These are phyloP conservation scores for Mucor saturninus DNA, from an alignment of 371 early-diverging fungal species.

Conservation along the genomic window DNA sequence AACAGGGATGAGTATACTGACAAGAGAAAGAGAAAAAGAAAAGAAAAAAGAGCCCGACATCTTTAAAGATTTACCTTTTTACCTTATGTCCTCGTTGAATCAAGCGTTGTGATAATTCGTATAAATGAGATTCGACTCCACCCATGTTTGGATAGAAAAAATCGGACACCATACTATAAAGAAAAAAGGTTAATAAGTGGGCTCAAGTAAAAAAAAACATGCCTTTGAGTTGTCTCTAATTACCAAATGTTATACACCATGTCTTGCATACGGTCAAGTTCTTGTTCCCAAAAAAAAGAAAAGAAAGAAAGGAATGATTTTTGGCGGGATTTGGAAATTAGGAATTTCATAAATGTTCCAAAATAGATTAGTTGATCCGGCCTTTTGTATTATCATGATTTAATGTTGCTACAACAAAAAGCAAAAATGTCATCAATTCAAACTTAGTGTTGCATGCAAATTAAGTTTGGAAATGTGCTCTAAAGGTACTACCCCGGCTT, in stretches of 20 bases:
- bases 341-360: no score
- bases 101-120: constrained; percentile 89
- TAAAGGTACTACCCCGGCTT: no score
- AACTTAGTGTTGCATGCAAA: no score
- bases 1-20: background rate
- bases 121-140: constrained; percentile 98
- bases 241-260: constrained; percentile 67
- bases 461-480: no score
- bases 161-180: constrained; percentile 88
- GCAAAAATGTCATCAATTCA: no score
- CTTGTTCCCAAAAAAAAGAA: background rate
- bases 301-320: background rate
- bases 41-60: no score
- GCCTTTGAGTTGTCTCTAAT: background rate
- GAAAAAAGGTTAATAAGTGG: no score
- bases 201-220: no score
- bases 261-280: background rate
- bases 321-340: background rate
- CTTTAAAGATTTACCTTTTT: background rate
- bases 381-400: background rate
- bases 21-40: no score
- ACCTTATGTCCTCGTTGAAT: constrained; percentile 94
- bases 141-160: constrained; percentile 99
- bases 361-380: no score
- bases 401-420: no score